Evolutionary conservation across 2,329 filamentous ascomycete genomes (phyloP).

Genomic region (Trichoderma oligosporum): DNA sequence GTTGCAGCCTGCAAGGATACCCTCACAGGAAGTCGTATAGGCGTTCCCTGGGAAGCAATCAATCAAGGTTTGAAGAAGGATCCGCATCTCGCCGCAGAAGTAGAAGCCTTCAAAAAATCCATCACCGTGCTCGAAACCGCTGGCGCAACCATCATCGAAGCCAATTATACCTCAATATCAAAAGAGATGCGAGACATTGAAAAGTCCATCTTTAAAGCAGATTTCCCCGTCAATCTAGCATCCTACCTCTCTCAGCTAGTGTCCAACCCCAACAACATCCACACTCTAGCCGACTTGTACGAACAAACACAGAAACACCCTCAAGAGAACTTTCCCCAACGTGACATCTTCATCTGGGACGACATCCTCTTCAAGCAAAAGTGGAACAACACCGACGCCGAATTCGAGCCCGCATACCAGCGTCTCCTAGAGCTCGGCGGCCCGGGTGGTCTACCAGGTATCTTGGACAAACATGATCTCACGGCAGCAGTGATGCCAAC

Average conservation of each 20-base stretch:
- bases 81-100: constrained; percentile 20
- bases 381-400: constrained; percentile 53
- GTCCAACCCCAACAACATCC: constrained; percentile 52
- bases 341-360: constrained; percentile 59
- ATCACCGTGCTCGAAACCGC: constrained; percentile 48
- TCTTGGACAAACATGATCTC: constrained; percentile 50
- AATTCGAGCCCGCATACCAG: constrained; percentile 46
- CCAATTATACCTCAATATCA: constrained; percentile 34
- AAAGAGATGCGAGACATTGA: constrained; percentile 9
- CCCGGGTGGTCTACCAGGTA: constrained; percentile 57
- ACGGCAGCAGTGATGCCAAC: constrained; percentile 61
- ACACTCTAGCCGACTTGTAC: constrained; percentile 47
- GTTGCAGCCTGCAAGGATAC: constrained; percentile 53
- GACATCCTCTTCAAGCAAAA: constrained; percentile 40
- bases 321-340: constrained; percentile 56
- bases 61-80: constrained; percentile 25
- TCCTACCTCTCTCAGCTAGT: constrained; percentile 54
- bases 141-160: constrained; percentile 58
- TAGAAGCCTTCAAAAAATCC: constrained; percentile 52
- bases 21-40: constrained; percentile 56
- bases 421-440: constrained; percentile 55
- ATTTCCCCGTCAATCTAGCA: constrained; percentile 56
- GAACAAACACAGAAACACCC: constrained; percentile 52
- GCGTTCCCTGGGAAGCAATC: constrained; percentile 59
- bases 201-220: constrained; percentile 49